Base-by-base conservation (phyloP, 257 asterid genomes). In the Lantana camara region DNA sequence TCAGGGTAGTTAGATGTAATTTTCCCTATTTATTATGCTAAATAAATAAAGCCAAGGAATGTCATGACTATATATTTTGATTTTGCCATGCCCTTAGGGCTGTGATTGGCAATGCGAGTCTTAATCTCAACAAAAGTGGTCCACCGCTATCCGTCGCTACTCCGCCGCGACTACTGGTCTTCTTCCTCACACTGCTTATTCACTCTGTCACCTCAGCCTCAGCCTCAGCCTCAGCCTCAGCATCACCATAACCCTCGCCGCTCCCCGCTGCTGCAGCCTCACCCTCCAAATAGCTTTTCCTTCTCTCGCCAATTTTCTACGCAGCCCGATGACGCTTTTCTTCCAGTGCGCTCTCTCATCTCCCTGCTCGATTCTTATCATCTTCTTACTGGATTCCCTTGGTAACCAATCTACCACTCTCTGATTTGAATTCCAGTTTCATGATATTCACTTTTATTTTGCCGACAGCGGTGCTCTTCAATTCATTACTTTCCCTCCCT, bases 361-460 rank as follows among this genome's bases (percentile, higher is more conserved):
- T 75, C 82, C 23, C 20, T 78, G 65, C 84, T 83, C 50, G 86
- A 80, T 71, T 61, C 67, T 27, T 80, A 77, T 67, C 89, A 83
- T 68, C 75, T 73, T 35, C 52, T 63, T 15, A 69, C 82, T 60
- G 80, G 72, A 54, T 65, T 83, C 50, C 86, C 84, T 19, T 80
- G 89, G 89, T 83, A 73, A 66, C 64, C 47, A 35, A n/a, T 55
- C 21, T 53, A 30, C 58, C 60, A 42, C 58, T 44, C 49, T 44
- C 22, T 21, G 45, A 14, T 55, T 32, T 23, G 24, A 20, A 27
- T 51, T 29, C 2, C 35, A 60, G 17, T 60, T 56, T 23, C 37
- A 7, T 61, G 57, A 12, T 44, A 16, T n/a, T 19, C 24, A 27
- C 16, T 10, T 66, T 41, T 27, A 41, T 41, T 41, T 11, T 16